Evolutionary conservation across 805 yeast species (phyloP).

Genomic region (Zygosaccharomyces gambellarensis): DNA sequence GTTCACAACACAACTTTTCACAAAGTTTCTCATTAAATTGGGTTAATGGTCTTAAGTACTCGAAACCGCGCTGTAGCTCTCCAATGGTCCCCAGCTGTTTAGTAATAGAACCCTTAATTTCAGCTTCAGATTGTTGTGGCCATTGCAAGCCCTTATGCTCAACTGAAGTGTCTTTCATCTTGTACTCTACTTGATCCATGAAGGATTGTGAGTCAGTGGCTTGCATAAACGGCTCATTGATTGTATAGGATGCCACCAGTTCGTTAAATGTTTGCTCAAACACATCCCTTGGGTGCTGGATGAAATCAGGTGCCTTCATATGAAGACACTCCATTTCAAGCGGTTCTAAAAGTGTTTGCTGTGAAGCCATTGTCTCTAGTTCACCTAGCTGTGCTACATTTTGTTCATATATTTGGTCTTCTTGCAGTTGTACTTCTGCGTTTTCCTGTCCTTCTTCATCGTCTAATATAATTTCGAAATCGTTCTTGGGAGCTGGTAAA

Average conservation of each 20-base stretch:
- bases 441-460: conserved; percentile 34
- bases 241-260: conserved; percentile 14
- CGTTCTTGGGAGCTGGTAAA: conserved; percentile 44
- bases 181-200: conserved; percentile 7
- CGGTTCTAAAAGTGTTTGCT: neutral
- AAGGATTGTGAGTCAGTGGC: conserved; percentile 1
- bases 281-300: conserved; percentile 13
- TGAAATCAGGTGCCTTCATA: conserved; percentile 14
- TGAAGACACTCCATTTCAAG: conserved; percentile 8
- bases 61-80: conserved; percentile 9
- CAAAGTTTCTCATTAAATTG: conserved; percentile 12
- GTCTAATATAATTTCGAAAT: conserved; percentile 40
- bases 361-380: conserved; percentile 1
- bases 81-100: neutral
- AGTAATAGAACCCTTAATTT: conserved; percentile 8
- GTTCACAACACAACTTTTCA: conserved; percentile 10
- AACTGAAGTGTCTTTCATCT: conserved; percentile 2
- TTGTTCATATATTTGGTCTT: neutral
- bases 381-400: conserved; percentile 11
- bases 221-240: conserved; percentile 8
- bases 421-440: conserved; percentile 8
- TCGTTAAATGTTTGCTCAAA: conserved; percentile 25
- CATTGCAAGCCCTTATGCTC: neutral
- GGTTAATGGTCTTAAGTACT: conserved; percentile 16
- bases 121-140: conserved; percentile 2